A percentile compares a stretch with the other conserved stretches of the same genome.
Conservation (phyloP, 75 land plant genomes). For the Cryptomeria japonica region DNA sequence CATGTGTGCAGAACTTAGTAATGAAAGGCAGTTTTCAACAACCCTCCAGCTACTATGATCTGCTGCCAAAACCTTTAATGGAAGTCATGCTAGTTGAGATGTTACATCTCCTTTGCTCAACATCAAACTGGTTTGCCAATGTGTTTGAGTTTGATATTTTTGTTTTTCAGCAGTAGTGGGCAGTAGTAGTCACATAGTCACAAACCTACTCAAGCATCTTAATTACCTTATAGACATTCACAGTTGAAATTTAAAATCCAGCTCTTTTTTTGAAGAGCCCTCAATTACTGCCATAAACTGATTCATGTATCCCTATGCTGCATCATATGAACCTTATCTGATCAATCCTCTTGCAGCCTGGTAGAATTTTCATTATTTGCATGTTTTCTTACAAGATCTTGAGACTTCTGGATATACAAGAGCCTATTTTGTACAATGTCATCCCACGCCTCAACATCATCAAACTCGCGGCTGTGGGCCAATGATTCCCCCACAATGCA, state of each 20-base stretch:
- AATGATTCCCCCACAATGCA: slow-evolving; percentile 31
- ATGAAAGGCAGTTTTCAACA: slow-evolving; percentile 18
- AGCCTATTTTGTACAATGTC: slow-evolving; percentile 51
- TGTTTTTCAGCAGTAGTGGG: slow-evolving; percentile 10
- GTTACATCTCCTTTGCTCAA: slow-evolving; percentile 30
- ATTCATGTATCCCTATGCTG: no score
- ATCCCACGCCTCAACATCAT: slow-evolving; percentile 61
- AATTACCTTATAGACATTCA: no score
- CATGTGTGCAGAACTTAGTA: slow-evolving; percentile 31
- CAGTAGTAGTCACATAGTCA: slow-evolving; percentile 19
- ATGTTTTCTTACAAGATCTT: slow-evolving; percentile 17
- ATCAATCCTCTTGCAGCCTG: slow-evolving; percentile 29
- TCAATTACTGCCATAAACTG: no score
- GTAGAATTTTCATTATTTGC: background rate
- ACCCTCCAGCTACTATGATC: slow-evolving; percentile 12
- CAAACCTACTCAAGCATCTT: no score
- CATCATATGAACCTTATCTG: slow-evolving; percentile 30
- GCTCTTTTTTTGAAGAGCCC: no score
- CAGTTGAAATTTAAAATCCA: no score
- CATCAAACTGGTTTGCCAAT: slow-evolving; percentile 28
- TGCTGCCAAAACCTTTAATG: slow-evolving; percentile 5
- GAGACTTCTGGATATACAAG: slow-evolving; percentile 34
- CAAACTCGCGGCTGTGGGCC: slow-evolving; percentile 45
- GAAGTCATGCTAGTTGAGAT: slow-evolving; percentile 30
- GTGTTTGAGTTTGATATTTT: background rate